phyloP scores from a whole-genome alignment of 2,329 filamentous ascomycete species.

The Fusarium redolens region DNA sequence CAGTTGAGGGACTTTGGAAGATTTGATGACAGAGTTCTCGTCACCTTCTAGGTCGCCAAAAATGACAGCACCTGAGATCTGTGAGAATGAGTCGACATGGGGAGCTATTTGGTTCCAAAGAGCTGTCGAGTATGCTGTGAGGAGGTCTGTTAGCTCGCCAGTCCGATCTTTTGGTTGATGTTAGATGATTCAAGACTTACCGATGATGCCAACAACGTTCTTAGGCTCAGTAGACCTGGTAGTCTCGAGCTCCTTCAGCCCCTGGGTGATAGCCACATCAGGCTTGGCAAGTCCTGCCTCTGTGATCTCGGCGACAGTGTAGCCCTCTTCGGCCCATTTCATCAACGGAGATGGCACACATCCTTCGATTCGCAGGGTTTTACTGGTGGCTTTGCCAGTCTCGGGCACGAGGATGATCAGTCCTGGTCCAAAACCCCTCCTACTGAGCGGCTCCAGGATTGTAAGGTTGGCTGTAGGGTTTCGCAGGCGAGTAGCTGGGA shows the following conservation, averaged over 20 bases:
- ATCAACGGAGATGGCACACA: constrained; percentile 64
- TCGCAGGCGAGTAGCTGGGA: neutral
- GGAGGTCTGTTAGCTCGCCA: neutral
- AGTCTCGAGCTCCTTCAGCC: constrained; percentile 28
- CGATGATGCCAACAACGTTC: constrained; percentile 53
- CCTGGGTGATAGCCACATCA: neutral
- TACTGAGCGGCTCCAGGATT: neutral
- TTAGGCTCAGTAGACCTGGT: constrained; percentile 40
- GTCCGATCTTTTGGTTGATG: fast-evolving
- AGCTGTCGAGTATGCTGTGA: constrained; percentile 14
- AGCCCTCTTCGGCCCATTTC: constrained; percentile 81
- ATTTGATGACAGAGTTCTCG: neutral
- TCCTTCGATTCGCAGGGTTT: constrained; percentile 36
- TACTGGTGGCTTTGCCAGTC: constrained; percentile 24
- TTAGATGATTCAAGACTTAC: constrained; percentile 26
- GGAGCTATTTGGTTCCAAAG: constrained; percentile 35
- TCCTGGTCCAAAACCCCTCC: constrained; percentile 47
- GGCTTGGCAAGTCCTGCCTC: constrained; percentile 9
- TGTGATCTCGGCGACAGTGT: constrained; percentile 59
- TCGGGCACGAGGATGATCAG: constrained; percentile 47
- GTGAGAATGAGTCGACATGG: neutral
- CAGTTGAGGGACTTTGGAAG: neutral
- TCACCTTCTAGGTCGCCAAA: neutral
- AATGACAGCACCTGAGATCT: neutral
- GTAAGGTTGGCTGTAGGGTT: neutral